These are phyloP conservation scores for Yamadazyma epiphylla DNA, from an alignment of 1,139 yeast species.

Conservation along the genomic window DNA sequence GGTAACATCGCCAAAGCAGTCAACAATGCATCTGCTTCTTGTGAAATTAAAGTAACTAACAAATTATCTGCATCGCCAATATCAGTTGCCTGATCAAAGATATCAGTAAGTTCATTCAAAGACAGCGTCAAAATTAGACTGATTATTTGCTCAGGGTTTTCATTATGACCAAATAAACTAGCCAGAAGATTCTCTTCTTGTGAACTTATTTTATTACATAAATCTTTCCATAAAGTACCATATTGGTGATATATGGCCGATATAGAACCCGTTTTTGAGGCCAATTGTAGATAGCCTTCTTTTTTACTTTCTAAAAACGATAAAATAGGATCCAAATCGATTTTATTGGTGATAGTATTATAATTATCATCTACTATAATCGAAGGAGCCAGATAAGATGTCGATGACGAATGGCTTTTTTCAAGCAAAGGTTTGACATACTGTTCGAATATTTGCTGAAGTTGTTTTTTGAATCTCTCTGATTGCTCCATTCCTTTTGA, in stretches of 20 bases:
- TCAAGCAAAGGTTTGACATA: constrained; percentile 12
- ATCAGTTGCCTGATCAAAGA: not conserved
- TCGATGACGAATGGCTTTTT: not conserved
- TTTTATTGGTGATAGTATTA: constrained; percentile 30
- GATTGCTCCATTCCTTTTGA: constrained; percentile 31
- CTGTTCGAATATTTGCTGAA: constrained; percentile 11
- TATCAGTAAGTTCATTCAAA: constrained; percentile 6
- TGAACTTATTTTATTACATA: constrained; percentile 22
- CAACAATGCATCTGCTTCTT: constrained; percentile 11
- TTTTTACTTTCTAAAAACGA: constrained; percentile 25
- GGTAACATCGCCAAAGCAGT: constrained; percentile 11
- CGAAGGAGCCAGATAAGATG: not conserved
- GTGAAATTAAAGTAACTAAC: constrained; percentile 5
- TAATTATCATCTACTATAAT: constrained; percentile 26
- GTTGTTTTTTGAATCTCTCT: constrained; percentile 18
- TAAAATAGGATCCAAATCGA: constrained; percentile 33
- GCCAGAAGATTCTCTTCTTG: constrained; percentile 24
- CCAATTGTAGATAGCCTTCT: constrained; percentile 26
- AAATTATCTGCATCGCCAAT: not conserved
- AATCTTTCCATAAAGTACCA: constrained; percentile 36
- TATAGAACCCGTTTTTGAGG: constrained; percentile 20
- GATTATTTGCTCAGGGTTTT: constrained; percentile 6
- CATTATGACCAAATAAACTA: constrained; percentile 5
- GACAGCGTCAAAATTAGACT: constrained; percentile 5
- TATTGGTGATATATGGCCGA: constrained; percentile 29